A percentile compares a stretch with the other conserved stretches of the same genome.
Evolutionary conservation across 805 yeast species (phyloP).

Genomic region (Ogataea pilisensis): DNA sequence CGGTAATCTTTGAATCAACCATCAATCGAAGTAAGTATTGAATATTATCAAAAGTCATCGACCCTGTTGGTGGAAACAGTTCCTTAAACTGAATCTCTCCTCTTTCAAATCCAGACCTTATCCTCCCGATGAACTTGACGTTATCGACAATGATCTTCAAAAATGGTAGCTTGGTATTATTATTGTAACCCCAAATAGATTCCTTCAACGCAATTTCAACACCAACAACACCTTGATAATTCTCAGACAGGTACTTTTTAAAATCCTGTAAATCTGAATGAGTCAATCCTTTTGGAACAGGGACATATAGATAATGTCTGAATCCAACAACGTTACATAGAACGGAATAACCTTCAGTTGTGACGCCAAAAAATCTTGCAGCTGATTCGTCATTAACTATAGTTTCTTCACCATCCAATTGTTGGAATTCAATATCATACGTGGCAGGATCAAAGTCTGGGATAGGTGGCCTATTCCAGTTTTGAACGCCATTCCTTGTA

Average conservation of each 20-base stretch:
- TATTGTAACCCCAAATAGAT: constrained; percentile 90
- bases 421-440: constrained; percentile 73
- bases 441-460: constrained; percentile 47
- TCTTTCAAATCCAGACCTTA: constrained; percentile 79
- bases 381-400: constrained; percentile 51
- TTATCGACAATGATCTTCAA: constrained; percentile 67
- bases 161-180: constrained; percentile 73
- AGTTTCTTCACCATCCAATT: constrained; percentile 91
- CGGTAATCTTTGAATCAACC: constrained; percentile 88
- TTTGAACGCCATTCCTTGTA: constrained; percentile 25
- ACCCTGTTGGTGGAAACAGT: constrained; percentile 54
- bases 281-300: constrained; percentile 78
- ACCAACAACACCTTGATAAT: constrained; percentile 55
- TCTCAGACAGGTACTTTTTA: constrained; percentile 39
- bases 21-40: constrained; percentile 81
- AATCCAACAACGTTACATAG: constrained; percentile 89
- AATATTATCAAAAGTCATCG: constrained; percentile 84
- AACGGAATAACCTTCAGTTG: constrained; percentile 81
- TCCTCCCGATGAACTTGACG: constrained; percentile 59
- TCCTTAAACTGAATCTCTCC: constrained; percentile 69
- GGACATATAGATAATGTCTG: constrained; percentile 84
- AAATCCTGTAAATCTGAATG: constrained; percentile 49
- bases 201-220: constrained; percentile 70
- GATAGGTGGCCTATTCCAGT: constrained; percentile 51
- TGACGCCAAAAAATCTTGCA: constrained; percentile 89